phyloP scores from a whole-genome alignment of 768 basidiomycete genomes.

The Boletus tylopilopsis region DNA sequence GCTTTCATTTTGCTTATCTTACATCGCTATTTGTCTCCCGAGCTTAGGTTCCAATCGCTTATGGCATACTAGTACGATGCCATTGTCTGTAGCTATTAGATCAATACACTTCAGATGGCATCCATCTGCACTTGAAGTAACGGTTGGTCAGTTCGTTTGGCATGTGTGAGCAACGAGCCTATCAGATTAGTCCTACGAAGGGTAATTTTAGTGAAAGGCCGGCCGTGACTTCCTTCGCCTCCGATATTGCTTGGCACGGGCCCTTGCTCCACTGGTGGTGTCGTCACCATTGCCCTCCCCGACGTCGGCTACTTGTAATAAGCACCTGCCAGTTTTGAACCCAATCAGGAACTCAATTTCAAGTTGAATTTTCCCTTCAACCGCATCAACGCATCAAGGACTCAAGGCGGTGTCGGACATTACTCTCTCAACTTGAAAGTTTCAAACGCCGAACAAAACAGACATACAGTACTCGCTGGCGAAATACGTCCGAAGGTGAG shows the following conservation, averaged over 20 bases:
- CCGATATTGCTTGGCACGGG: too few species aligned
- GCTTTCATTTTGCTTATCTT: not conserved
- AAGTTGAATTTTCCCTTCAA: too few species aligned
- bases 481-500: constrained; percentile 12
- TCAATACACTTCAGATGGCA: not conserved
- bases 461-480: not conserved
- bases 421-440: not conserved
- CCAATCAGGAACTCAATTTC: not conserved
- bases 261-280: constrained; percentile 8
- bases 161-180: not conserved
- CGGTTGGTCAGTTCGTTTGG: too few species aligned
- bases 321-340: not conserved
- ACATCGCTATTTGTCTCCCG: not conserved
- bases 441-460: not conserved
- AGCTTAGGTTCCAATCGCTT: not conserved
- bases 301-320: constrained; percentile 2
- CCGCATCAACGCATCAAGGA: too few species aligned
- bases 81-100: constrained; percentile 5
- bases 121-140: too few species aligned
- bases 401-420: too few species aligned
- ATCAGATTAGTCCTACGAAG: too few species aligned
- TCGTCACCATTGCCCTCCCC: constrained; percentile 5
- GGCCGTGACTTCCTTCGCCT: too few species aligned
- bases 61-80: not conserved
- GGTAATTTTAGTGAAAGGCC: too few species aligned